Evolutionary conservation across 768 basidiomycete genomes (phyloP), one percentile per base, ranked within the genome.

Genomic region (Amanita jacksonii): DNA sequence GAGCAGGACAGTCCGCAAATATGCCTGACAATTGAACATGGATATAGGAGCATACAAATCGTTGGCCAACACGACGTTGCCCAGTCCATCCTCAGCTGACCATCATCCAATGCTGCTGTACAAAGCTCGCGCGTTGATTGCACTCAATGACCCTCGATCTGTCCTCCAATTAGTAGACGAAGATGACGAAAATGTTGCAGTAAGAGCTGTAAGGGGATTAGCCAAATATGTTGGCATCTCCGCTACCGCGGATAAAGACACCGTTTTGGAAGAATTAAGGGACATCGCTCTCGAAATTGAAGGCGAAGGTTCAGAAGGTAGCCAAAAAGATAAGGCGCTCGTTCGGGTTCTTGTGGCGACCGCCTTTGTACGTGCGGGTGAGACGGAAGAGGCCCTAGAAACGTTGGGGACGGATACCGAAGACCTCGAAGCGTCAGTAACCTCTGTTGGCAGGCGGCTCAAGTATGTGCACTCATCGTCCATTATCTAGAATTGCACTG

Each of bases 321-420:
- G 65, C n/a, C 74, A 79, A 16, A 71, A 67, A 46, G 88, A 87
- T 51, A 87, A 79, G 57, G 75, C 77, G 15, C 59, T 79, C 34
- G 88, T 93, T 5, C 70, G 79, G 42, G 85, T 88, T 22, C 63
- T 89, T 15, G 87, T 88, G 23, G 90, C 81, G n/a, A 89, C 83
- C 9, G 87, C 89, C 1, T 94, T 94, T 59, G 74, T 81, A 12
- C 67, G 76, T 25, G 86, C 86, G 12, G 84, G 81, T 2, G 92
- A 96, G 63, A 63, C 85, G 8, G 92, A 96, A 61, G 92, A 97
- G 63, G 92, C 91, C 1, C 65, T 96, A 19, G 92, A 94, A 62
- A 92, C 87, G 0, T 69, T 97, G 24, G 80, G 81, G 6, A 75
- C 74, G 5, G 82, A 79, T 38, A 77, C 77, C 24, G 75, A 82